These are phyloP conservation scores for Inonotus hispidus DNA, from an alignment of 1,284 basidiomycete species.

Conservation along the genomic window DNA sequence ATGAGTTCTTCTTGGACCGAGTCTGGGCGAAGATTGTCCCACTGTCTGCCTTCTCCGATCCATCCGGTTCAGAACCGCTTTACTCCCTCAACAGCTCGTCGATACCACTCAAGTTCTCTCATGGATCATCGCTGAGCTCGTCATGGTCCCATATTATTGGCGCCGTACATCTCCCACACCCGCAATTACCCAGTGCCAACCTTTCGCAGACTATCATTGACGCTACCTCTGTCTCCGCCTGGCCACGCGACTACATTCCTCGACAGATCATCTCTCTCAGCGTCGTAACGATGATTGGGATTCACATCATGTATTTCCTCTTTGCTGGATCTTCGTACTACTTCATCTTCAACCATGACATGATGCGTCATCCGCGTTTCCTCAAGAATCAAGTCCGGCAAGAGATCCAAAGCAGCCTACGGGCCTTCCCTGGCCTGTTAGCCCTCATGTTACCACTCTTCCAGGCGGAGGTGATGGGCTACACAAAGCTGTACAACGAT, in stretches of 20 bases:
- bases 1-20: slow-evolving; percentile 75
- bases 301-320: slow-evolving; percentile 79
- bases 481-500: slow-evolving; percentile 76
- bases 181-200: slow-evolving; percentile 37
- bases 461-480: slow-evolving; percentile 85
- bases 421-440: slow-evolving; percentile 78
- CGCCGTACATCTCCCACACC: slow-evolving; percentile 45
- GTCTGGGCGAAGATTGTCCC: slow-evolving; percentile 75
- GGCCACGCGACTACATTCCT: slow-evolving; percentile 74
- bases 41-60: slow-evolving; percentile 47
- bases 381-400: slow-evolving; percentile 80
- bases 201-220: slow-evolving; percentile 25
- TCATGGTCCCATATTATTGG: slow-evolving; percentile 53
- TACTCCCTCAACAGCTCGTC: slow-evolving; percentile 26
- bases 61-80: slow-evolving; percentile 27
- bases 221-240: slow-evolving; percentile 48
- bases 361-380: slow-evolving; percentile 95
- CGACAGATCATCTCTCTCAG: slow-evolving; percentile 78
- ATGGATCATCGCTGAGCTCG: slow-evolving; percentile 36
- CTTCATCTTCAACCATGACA: slow-evolving; percentile 91
- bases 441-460: slow-evolving; percentile 92
- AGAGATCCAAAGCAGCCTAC: slow-evolving; percentile 78
- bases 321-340: slow-evolving; percentile 83
- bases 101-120: slow-evolving; percentile 32
- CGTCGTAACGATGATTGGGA: slow-evolving; percentile 75